These are phyloP conservation scores for Canavalia gladiata DNA, from an alignment of 306 rosid genomes.

Conservation along the genomic window DNA sequence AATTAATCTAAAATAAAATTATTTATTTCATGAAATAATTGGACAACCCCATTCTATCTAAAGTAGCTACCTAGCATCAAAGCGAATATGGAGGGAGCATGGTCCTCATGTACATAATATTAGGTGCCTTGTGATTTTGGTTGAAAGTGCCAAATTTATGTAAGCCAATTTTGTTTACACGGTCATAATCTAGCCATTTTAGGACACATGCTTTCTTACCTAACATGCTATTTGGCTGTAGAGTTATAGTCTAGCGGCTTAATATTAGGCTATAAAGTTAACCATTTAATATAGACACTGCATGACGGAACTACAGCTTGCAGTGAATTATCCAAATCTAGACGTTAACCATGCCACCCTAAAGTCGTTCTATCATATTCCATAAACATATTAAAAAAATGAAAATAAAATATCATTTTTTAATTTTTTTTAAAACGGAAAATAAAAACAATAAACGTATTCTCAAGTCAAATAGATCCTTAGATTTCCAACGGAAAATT, in stretches of 20 bases:
- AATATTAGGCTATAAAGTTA: not conserved
- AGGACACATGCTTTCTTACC: slow-evolving; percentile 2
- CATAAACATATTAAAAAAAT: not conserved
- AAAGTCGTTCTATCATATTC: not conserved
- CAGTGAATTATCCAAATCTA: slow-evolving; percentile 15
- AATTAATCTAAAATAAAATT: too few species aligned
- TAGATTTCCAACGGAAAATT: not conserved
- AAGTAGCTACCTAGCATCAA: slow-evolving; percentile 23
- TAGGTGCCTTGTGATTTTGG: slow-evolving; percentile 3
- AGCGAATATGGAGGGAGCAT: slow-evolving; percentile 30
- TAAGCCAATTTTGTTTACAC: not conserved
- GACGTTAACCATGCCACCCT: not conserved
- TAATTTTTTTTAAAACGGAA: not conserved
- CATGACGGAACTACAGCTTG: not conserved
- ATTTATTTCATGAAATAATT: too few species aligned
- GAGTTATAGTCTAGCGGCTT: not conserved
- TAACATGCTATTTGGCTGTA: slow-evolving; percentile 8
- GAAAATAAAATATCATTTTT: not conserved
- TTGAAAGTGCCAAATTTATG: slow-evolving; percentile 30
- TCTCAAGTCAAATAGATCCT: not conserved
- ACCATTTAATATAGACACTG: too few species aligned
- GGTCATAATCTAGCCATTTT: not conserved
- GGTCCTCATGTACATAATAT: slow-evolving; percentile 4
- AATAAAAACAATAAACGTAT: not conserved
- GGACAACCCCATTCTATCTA: not conserved